Evolutionary conservation across 108 stramenopile species (phyloP).

Genomic region (Thalassiosira profunda): DNA sequence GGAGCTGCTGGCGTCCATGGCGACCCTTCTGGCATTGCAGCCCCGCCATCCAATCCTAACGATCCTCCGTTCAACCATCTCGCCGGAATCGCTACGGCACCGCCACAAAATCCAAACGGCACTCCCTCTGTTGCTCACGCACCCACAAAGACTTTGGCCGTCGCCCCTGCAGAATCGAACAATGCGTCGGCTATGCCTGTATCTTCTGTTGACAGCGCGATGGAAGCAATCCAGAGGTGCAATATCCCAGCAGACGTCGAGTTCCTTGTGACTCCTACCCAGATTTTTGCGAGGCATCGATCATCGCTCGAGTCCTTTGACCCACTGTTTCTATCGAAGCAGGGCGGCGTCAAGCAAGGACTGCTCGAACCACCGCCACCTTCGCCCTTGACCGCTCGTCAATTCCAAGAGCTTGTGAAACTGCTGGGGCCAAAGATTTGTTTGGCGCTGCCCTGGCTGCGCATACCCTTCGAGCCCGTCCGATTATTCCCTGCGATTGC

Average conservation of each 20-base stretch:
- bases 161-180: too few species aligned
- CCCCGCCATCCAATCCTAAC: too few species aligned
- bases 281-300: conserved; percentile 44
- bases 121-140: too few species aligned
- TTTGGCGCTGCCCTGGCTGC: conserved; percentile 36
- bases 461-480: conserved; percentile 27
- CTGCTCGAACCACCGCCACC: conserved; percentile 15
- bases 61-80: too few species aligned
- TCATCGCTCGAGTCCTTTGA: conserved; percentile 29
- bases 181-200: too few species aligned
- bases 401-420: conserved; percentile 34
- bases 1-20: too few species aligned
- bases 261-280: conserved; percentile 45
- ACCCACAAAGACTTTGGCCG: too few species aligned
- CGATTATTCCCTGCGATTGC: conserved; percentile 10
- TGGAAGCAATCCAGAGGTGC: too few species aligned
- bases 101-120: too few species aligned
- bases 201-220: too few species aligned
- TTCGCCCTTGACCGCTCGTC: conserved; percentile 17
- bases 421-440: conserved; percentile 40
- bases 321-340: conserved; percentile 13
- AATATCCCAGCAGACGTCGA: conserved; percentile 18
- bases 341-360: conserved; percentile 1
- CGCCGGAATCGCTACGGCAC: too few species aligned
- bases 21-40: too few species aligned